Evolutionary conservation across 306 rosid genomes (phyloP).

Genomic region (Rosa rugosa): DNA sequence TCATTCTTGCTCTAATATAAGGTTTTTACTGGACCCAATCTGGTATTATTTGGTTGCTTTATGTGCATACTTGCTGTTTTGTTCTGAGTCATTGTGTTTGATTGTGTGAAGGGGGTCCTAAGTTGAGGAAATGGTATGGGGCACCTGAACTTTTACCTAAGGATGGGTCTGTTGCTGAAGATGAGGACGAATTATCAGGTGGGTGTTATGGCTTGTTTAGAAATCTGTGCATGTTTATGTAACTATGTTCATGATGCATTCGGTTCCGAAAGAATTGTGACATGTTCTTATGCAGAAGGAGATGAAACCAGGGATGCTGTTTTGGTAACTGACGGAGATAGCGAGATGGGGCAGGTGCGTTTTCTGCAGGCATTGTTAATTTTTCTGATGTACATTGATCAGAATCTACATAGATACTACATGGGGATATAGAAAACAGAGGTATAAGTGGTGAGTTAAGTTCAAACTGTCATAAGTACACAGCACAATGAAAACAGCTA

Average conservation of each 20-base stretch:
- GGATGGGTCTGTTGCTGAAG: conserved; percentile 50
- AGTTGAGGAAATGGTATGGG: conserved; percentile 92
- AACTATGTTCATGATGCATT: conserved; percentile 1
- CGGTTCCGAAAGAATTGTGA: conserved; percentile 9
- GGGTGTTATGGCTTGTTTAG: conserved; percentile 11
- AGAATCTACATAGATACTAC: background rate
- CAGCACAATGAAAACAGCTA: background rate
- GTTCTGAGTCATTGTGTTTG: background rate
- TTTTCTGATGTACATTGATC: background rate
- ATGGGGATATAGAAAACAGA: background rate
- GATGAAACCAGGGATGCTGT: conserved; percentile 75
- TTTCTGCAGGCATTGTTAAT: conserved; percentile 8
- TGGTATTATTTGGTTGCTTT: background rate
- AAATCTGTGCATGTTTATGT: conserved; percentile 6
- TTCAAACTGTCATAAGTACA: background rate
- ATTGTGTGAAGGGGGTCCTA: conserved; percentile 69
- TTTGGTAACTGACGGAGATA: conserved; percentile 83
- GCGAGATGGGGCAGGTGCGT: conserved; percentile 93
- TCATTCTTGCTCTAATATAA: background rate
- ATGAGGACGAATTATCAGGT: conserved; percentile 57
- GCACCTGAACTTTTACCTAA: conserved; percentile 80
- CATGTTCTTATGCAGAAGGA: conserved; percentile 40
- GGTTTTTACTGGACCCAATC: background rate
- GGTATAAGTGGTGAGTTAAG: background rate
- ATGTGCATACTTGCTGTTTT: background rate